A percentile compares a stretch with the other conserved stretches of the same genome.
phyloP scores from a whole-genome alignment of 208 protist species.

The Leishmania turanica region DNA sequence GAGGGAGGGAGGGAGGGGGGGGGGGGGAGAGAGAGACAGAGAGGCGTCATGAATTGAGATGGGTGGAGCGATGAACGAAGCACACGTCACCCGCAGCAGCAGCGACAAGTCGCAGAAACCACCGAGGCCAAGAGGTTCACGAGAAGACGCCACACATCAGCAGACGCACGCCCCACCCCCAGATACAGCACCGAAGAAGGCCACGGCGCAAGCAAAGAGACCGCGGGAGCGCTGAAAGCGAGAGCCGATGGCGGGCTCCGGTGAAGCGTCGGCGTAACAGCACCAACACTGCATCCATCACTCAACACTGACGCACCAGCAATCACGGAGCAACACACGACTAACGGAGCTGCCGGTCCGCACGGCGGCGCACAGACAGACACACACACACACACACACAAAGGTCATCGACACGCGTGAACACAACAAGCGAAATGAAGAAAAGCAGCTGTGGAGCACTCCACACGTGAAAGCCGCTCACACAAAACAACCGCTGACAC shows the following conservation, averaged over 20 bases:
- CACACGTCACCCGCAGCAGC: not conserved
- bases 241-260: not conserved
- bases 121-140: not conserved
- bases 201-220: not conserved
- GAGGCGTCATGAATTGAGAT: not conserved
- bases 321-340: not conserved
- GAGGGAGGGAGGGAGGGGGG: not conserved
- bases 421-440: not conserved
- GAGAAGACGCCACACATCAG: not conserved
- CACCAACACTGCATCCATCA: not conserved
- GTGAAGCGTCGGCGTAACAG: not conserved
- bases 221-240: not conserved
- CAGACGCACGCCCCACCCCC: not conserved
- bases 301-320: not conserved
- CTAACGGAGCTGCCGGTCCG: not conserved
- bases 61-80: not conserved
- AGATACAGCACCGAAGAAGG: not conserved
- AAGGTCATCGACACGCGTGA: not conserved
- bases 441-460: not conserved
- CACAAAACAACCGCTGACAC: not conserved
- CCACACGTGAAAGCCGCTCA: not conserved
- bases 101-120: not conserved
- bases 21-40: no score
- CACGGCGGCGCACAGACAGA: not conserved
- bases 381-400: not conserved